These are phyloP conservation scores for Vicia sativa DNA, from an alignment of 306 rosid species.

Conservation along the genomic window DNA sequence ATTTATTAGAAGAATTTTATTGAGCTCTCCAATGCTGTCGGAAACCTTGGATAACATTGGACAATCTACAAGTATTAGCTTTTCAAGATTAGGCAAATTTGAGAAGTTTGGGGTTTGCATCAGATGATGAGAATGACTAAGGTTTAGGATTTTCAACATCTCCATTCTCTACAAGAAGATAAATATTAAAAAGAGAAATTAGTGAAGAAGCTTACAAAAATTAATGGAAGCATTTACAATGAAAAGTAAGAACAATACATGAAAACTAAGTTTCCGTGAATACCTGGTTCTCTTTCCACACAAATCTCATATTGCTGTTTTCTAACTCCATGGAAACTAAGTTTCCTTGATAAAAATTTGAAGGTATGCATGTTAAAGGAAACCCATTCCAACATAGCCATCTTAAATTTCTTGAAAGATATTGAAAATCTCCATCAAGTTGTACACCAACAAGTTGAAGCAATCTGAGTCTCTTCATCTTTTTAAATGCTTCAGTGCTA, in stretches of 20 bases:
- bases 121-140: constrained; percentile 12
- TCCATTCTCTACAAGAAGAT: background rate
- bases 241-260: background rate
- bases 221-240: background rate
- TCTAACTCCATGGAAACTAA: too few relatives aligned
- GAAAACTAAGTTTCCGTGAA: too few relatives aligned
- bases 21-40: background rate
- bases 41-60: constrained; percentile 5
- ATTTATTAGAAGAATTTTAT: background rate
- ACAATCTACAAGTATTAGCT: background rate
- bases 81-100: constrained; percentile 7
- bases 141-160: constrained; percentile 3
- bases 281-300: constrained; percentile 21
- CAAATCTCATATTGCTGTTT: too few relatives aligned
- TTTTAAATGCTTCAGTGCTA: too few relatives aligned
- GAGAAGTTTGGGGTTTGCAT: background rate
- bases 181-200: background rate
- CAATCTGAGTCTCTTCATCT: too few relatives aligned
- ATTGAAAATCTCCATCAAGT: too few relatives aligned
- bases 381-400: too few relatives aligned
- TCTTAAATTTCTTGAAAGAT: too few relatives aligned
- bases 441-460: too few relatives aligned
- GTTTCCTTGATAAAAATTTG: too few relatives aligned
- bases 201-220: background rate
- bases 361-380: too few relatives aligned